Percentiles rank a stretch among this genome's conserved stretches.
Conservation (phyloP, 148 eudicot species). For the Gaultheria prostrata region DNA sequence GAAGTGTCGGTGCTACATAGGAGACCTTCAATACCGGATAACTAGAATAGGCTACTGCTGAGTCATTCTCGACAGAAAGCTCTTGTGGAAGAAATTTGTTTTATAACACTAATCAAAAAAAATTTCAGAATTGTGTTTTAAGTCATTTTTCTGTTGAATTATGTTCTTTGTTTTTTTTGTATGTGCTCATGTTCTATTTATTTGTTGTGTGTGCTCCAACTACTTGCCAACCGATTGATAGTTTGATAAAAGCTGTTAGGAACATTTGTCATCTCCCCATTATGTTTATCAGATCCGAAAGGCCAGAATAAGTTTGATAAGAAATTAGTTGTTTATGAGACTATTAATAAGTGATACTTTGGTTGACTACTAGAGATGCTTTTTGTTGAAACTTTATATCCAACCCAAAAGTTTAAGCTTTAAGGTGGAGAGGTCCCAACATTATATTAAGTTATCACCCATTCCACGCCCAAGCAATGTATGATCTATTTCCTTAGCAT, state of each 20-base stretch:
- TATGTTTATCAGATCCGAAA: neutral
- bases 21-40: neutral
- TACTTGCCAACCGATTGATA: neutral
- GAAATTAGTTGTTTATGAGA: neutral
- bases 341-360: neutral
- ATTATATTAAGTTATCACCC: no score
- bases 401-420: no score
- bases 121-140: neutral
- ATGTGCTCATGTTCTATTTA: neutral
- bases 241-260: neutral
- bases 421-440: no score
- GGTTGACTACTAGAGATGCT: neutral
- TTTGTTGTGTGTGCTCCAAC: neutral
- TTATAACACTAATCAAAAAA: neutral
- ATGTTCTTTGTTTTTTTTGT: neutral
- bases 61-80: neutral
- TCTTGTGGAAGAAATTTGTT: neutral
- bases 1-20: no score
- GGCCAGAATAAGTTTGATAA: neutral
- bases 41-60: neutral
- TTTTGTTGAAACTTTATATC: neutral
- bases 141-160: neutral
- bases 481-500: no score
- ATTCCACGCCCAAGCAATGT: no score
- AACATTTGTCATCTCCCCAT: neutral